phyloP scores from a whole-genome alignment of 805 yeast species.

The Candida ulmi region DNA sequence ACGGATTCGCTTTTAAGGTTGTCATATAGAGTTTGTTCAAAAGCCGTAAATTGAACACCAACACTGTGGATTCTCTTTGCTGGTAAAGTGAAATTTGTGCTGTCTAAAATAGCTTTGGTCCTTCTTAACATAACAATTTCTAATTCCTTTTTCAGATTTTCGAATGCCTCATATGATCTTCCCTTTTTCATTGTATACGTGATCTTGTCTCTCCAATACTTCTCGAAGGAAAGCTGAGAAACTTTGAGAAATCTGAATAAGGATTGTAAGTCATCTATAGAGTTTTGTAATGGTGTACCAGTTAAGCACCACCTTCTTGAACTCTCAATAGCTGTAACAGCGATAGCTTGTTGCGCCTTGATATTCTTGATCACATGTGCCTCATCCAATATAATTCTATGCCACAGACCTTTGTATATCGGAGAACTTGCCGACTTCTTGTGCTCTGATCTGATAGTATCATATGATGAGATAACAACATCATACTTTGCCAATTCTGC shows the following conservation, averaged over 20 bases:
- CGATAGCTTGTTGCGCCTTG: conserved; percentile 39
- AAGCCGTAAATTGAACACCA: conserved; percentile 19
- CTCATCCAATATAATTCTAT: conserved; percentile 55
- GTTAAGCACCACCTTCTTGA: conserved; percentile 52
- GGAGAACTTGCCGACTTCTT: conserved; percentile 18
- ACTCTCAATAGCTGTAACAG: conserved; percentile 36
- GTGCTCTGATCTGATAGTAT: conserved; percentile 41
- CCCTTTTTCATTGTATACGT: conserved; percentile 30
- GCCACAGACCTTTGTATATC: conserved; percentile 30
- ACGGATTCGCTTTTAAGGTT: too few species aligned
- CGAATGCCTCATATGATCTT: conserved; percentile 35
- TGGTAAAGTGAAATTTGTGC: conserved; percentile 17
- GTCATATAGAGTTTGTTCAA: conserved; percentile 25
- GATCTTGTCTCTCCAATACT: conserved; percentile 28
- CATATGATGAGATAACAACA: conserved; percentile 64
- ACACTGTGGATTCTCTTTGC: conserved; percentile 13
- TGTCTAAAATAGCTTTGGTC: conserved; percentile 32
- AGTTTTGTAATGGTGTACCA: conserved; percentile 63
- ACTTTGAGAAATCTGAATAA: conserved; percentile 39
- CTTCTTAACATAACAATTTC: conserved; percentile 38
- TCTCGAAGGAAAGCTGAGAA: conserved; percentile 17
- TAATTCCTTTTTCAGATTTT: conserved; percentile 20
- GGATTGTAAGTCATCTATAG: conserved; percentile 46
- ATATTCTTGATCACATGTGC: conserved; percentile 57
- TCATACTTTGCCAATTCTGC: conserved; percentile 43